A percentile compares a stretch with the other conserved stretches of the same genome.
These are phyloP conservation scores for Lactarius sanguifluus DNA, from an alignment of 768 basidiomycete genomes.

Conservation along the genomic window DNA sequence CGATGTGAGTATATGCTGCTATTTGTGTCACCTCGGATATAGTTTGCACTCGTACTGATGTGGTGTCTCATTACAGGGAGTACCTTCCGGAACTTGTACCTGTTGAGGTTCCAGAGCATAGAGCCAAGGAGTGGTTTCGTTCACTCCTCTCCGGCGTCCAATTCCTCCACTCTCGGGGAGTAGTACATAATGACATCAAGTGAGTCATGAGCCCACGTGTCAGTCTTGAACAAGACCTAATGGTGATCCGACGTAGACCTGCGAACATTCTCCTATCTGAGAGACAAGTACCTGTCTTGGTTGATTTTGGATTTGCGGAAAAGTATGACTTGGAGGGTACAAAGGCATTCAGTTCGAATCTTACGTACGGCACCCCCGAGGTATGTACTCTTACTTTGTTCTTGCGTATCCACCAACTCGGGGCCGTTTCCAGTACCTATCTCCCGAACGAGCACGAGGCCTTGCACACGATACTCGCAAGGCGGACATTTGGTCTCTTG, in stretches of 20 bases:
- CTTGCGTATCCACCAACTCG: background rate
- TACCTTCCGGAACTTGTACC: constrained; percentile 84
- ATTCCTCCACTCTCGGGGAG: constrained; percentile 79
- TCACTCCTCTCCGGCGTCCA: constrained; percentile 79
- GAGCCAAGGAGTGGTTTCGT: constrained; percentile 79
- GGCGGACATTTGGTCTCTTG: constrained; percentile 84
- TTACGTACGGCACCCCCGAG: constrained; percentile 91
- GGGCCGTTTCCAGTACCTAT: constrained; percentile 65
- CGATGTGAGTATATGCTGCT: constrained; percentile 62
- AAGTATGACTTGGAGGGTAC: constrained; percentile 64
- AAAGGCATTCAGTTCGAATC: constrained; percentile 76
- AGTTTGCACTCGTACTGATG: constrained; percentile 6
- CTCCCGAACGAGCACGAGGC: constrained; percentile 88
- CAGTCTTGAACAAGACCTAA: constrained; percentile 12
- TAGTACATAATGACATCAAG: constrained; percentile 96
- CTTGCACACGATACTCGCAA: constrained; percentile 91
- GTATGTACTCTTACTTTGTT: constrained; percentile 39
- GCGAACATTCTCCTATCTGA: constrained; percentile 88
- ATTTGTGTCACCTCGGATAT: background rate
- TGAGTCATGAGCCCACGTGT: constrained; percentile 40
- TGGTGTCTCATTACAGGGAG: constrained; percentile 55
- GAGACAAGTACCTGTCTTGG: constrained; percentile 79
- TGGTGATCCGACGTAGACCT: constrained; percentile 49
- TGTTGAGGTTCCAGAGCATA: constrained; percentile 79
- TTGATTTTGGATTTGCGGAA: constrained; percentile 97